Base-by-base conservation (phyloP, 768 basidiomycete genomes). In the Saitozyma sp. region DNA sequence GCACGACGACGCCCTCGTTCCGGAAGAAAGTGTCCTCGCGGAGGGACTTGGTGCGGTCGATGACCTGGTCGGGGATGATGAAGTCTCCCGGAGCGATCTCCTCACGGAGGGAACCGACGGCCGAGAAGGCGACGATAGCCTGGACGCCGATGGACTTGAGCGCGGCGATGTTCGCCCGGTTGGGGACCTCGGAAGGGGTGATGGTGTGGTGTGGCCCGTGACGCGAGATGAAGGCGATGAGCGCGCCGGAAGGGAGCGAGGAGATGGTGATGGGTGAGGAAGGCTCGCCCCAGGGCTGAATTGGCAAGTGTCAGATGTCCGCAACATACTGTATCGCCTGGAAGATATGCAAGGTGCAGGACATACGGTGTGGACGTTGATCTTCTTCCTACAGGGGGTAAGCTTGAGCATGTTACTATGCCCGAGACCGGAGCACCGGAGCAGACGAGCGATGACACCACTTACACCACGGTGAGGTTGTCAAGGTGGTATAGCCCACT, bases 21-120 rank as follows among this genome's bases (percentile, higher is more conserved):
- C 91, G 86, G 77, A 99, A 99, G 83, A 90, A 97, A 19, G 87
- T 89, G 3, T 88, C 84, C 0, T 89, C 88, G n/a, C 95, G 86
- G 46, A 95, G 82, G 10, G 93, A 92, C 81, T 97, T 97, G 29
- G 94, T 97, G 57, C 95, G 86, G 79, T 98, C 95, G 79, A 98
- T 97, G 82, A 97, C 89, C 80, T 97, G 94, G 41, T 84, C 83
- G 1, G 94, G 93, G 49, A 98, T 85, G 56, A 86, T 83, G 79
- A 97, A 92, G 63, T 92, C 87, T 29, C 95, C 93, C 0, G 93
- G 93, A 40, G 86, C 78, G 79, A 97, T 91, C 73, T 96, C 92
- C 78, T 99, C 95, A 49, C 92, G 86, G 10, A 99, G 84, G 9
- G 91, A 93, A 37, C 95, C 95, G 50, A 98, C 95, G 16, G 95